Evolutionary conservation across 805 yeast species (phyloP).

Genomic region (Maudiozyma pseudohumilis): DNA sequence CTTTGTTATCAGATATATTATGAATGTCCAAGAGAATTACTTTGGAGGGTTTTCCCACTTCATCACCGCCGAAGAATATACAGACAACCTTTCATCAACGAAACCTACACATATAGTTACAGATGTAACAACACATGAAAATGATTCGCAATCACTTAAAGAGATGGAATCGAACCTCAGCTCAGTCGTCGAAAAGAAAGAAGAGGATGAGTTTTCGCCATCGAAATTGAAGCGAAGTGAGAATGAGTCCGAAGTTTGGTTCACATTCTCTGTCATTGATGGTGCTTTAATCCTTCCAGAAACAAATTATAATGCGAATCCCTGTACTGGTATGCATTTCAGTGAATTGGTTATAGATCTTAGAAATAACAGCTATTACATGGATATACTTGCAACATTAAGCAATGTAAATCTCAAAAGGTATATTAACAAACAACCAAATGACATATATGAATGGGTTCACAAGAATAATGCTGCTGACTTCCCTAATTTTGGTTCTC

Average conservation of each 20-base stretch:
- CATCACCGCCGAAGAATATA: constrained; percentile 77
- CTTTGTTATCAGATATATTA: constrained; percentile 60
- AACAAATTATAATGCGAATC: constrained; percentile 52
- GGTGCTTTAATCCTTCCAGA: constrained; percentile 71
- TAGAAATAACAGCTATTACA: constrained; percentile 83
- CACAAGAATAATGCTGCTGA: constrained; percentile 16
- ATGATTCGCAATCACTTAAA: neutral
- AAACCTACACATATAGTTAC: neutral
- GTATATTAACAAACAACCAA: constrained; percentile 9
- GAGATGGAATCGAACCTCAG: neutral
- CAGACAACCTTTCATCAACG: constrained; percentile 15
- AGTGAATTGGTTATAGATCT: constrained; percentile 64
- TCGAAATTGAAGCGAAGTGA: constrained; percentile 36
- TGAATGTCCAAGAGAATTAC: constrained; percentile 75
- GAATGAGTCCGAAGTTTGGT: constrained; percentile 70
- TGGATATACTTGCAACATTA: constrained; percentile 73
- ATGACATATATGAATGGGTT: constrained; percentile 24
- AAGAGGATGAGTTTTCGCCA: neutral
- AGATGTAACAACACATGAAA: no score
- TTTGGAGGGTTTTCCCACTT: constrained; percentile 82
- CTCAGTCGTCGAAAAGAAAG: no score
- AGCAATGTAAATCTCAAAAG: constrained; percentile 13
- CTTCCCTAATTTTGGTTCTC: constrained; percentile 14
- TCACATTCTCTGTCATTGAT: constrained; percentile 57
- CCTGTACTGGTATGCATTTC: constrained; percentile 54